Base-by-base conservation (phyloP, 140 eudicot species). In the Oenanthe javanica region DNA sequence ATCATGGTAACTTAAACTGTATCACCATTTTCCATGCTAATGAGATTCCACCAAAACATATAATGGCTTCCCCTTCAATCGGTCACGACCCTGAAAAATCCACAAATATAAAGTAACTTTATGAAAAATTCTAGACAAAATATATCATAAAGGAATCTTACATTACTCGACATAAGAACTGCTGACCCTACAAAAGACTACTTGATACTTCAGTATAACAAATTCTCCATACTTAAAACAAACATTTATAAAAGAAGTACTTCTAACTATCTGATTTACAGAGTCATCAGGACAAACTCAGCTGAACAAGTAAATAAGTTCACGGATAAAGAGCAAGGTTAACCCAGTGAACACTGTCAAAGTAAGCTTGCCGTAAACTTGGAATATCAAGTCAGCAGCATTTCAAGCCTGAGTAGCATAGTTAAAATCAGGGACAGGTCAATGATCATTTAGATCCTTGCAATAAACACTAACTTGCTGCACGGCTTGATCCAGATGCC, bases 31-130 rank as follows among this genome's bases (percentile, higher is more conserved):
- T 9, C 81, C 57, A 2, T 14, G 36, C 76, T 79, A 79, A 47
- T 79, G 82, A 79, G 82, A 66, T 55, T 79, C 82, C 82, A 79
- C 82, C 51, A 79, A 63, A 48, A 79, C 82, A 31, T 79, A 79
- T 48, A 79, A 48, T 66, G 82, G 82, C 82, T 79, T 79, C 40
- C 82, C 82, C 48, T 79, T 79, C 77, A 79, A 21, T 9, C 82
- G 75, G 9, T 79, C 82, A 7, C 82, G 67, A 4, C 82, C 82
- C 82, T 79, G 61, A n/a, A 79, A 63, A 54, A 66, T 31, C 50
- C 45, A 23, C 73, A 66, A 66, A 25, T 40, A 78, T 45, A 25
- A 79, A 67, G n/a, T 36, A n/a, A 46, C 48, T 45, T 8, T 23
- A 6, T 40, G n/a, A 18, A 43, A 21, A 40, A 21, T n/a, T n/a